Conservation (phyloP, 768 basidiomycete species). For the Filobasidium floriforme region DNA sequence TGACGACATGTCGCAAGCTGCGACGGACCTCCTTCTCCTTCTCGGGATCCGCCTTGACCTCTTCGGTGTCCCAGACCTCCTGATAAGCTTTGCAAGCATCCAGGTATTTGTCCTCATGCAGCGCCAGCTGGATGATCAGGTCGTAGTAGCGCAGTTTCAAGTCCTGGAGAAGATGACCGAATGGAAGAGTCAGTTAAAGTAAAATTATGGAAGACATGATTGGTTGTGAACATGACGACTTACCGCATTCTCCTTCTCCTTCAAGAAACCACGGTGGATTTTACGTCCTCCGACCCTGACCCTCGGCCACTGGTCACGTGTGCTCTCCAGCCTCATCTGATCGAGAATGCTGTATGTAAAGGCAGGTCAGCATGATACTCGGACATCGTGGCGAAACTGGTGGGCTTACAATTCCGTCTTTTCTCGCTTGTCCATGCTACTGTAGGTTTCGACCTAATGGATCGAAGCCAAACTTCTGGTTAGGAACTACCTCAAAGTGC, state of each 20-base stretch:
- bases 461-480: neutral
- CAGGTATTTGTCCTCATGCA: slow-evolving; percentile 75
- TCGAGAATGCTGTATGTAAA: slow-evolving; percentile 60
- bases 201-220: slow-evolving; percentile 10
- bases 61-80: slow-evolving; percentile 95
- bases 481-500: too few relatives aligned
- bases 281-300: slow-evolving; percentile 85
- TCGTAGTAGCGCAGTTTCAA: slow-evolving; percentile 94
- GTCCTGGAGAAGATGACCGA: slow-evolving; percentile 52
- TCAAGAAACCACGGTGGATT: slow-evolving; percentile 86
- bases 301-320: slow-evolving; percentile 71
- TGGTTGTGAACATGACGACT: slow-evolving; percentile 26
- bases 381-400: neutral
- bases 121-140: slow-evolving; percentile 88
- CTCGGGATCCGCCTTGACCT: slow-evolving; percentile 71
- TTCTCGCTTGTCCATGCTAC: slow-evolving; percentile 93
- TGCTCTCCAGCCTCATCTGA: slow-evolving; percentile 73
- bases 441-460: slow-evolving; percentile 79
- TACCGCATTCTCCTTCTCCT: slow-evolving; percentile 80
- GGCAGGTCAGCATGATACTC: neutral
- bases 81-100: slow-evolving; percentile 92
- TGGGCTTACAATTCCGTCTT: slow-evolving; percentile 78
- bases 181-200: neutral
- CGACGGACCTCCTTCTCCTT: slow-evolving; percentile 41
- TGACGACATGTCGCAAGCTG: slow-evolving; percentile 39